Base-by-base conservation (phyloP, 2,329 filamentous ascomycete genomes). In the Neoarthrinium moseri region DNA sequence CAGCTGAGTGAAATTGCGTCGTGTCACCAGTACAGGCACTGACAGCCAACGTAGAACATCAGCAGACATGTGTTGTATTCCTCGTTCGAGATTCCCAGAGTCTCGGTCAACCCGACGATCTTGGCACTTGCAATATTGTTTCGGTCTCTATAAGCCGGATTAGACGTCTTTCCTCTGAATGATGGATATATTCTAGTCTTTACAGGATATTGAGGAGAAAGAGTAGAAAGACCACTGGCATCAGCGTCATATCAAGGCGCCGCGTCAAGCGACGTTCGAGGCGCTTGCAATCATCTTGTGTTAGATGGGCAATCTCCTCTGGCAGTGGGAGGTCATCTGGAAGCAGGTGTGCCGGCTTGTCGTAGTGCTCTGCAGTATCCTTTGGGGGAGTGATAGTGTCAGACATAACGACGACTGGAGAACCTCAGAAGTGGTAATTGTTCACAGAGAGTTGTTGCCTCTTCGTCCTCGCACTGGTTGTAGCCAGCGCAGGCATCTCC, bases 61-160 rank as follows among this genome's bases (percentile, higher is more conserved):
- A 53, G 27, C 21, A 52, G 47, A 18, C 45, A 52, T 3, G 50
- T 52, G 18, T 53, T 52, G 20, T 53, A 55, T 21, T 53, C 22
- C 5, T 29, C 34, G 30, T 53, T 50, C 3, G 36, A 51, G 10
- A 55, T 36, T 3, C 29, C 27, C 3, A 48, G 42, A 4, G 43
- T 46, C 7, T 51, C 33, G 11, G 46, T 36, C 2, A 52, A 18
- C 2, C 51, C 48, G 2, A 49, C 43, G n/a, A 52, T 43, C 26
- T 51, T 52, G 26, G 51, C 49, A 23, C 49, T 51, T 5, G 49
- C 46, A 30, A 51, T 51, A 29, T 51, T 51, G 30, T 51, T 51
- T 6, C 49, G 37, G 20, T 51, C 49, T 5, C 49, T 51, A 24
- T 17, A 12, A 8, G 26, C 8, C n/a, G n/a, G 26, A 8, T 29